Evolutionary conservation across 108 stramenopile genomes (phyloP), one percentile per base, ranked within the genome.

Genomic region (Nannochloropsis gaditana): DNA sequence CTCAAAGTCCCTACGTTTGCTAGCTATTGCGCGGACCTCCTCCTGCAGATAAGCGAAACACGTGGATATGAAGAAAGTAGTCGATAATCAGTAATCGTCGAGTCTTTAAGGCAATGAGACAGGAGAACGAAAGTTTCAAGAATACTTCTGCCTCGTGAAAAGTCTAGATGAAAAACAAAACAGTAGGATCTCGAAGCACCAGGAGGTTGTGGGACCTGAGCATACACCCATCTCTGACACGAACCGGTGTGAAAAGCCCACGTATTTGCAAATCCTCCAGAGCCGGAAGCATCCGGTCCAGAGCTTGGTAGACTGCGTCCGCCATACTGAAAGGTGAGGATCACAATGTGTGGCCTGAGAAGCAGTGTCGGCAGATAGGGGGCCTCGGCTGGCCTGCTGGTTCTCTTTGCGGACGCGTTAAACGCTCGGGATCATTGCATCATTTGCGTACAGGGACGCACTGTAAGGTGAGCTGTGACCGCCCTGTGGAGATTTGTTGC

Each of bases 271-370:
- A 44, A 43, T 88, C 87, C 15, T 88, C 84, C 31, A 88, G 87
- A 43, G 84, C 87, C 21, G 83, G 80, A 81, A 88, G 80, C 87
- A 88, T 88, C 41, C 84, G 87, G 59, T 88, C 87, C 42, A 88
- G 80, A n/a, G 81, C 84, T 81, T 84, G 45, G 80, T 88, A 84
- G 41, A 88, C 87, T 45, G 83, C 84, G 43, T 88, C 87, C 44
- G 84, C 87, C 87, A 88, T 88, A 43, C 31, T 31, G 31, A 31
- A 31, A 31, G 31, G 31, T 31, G 31, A 0, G 31, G 31, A 31
- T 31, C 31, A 31, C 31, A 31, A 31, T 31, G 31, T 31, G 31
- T 31, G 31, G 31, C 31, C 31, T 31, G 31, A 31, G 31, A 31
- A 31, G 31, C 31, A 31, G 31, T 31, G 31, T 31, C 31, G 31